Base-by-base conservation (phyloP, 345 rosid genomes). In the Eucalyptus camaldulensis region DNA sequence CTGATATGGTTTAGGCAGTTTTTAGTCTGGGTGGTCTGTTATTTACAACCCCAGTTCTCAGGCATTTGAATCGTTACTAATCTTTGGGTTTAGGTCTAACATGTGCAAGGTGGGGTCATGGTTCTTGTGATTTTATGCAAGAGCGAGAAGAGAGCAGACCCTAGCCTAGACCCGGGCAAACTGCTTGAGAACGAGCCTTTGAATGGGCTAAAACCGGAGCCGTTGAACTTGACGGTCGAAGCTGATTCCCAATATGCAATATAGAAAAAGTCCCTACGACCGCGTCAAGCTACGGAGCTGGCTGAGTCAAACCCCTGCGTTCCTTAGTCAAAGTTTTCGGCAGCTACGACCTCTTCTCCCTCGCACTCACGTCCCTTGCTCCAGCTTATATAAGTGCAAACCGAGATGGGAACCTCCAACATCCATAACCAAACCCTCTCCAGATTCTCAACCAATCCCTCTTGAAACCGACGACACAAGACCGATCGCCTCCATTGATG, bases 1-100 rank as follows among this genome's bases (percentile, higher is more conserved):
- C 0, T 16, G 21, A 1, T 50, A 0, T 50, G 8, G 3, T 50
- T 21, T 50, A 50, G 54, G 8, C 0, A 1, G 21, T 50, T 50
- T 50, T 3, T 1, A 50, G 54, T 50, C 16, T 50, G 21, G 1
- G 8, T 1, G 54, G 54, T 50, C 21, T 2, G 2, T 50, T 50
- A 16, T 50, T 8, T 6, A 50, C 0, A 16, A 50, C 21, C 21
- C 21, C 0, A 50, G 0, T 51, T 6, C 6, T 16, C 8, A 0
- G 2, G 21, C 3, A 0, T 51, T 29, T 13, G 33, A 29, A 29
- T 29, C 1, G 3, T 29, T 62, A 29, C 17, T 62, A 62, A 62
- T 62, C 72, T 62, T 51, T 13, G 72, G 33, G n/a, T 62, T 51
- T 62, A 62, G 72, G 33, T 62, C 33, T 3, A 29, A 29, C 72